phyloP scores from a whole-genome alignment of 73 alveolate species.

The Breviolum minutum region DNA sequence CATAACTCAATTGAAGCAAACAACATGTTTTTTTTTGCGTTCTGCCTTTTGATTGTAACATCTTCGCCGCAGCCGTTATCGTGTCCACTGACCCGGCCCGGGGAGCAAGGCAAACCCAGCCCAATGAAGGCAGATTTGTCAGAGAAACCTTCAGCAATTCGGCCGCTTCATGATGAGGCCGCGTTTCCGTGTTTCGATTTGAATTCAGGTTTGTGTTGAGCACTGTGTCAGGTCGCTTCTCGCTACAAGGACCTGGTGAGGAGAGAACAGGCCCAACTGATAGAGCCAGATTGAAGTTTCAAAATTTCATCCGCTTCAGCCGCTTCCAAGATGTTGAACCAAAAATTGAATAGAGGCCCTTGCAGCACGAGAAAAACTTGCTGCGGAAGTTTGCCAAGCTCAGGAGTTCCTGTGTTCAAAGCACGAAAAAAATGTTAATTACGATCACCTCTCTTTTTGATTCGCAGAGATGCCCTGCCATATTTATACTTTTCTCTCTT shows the following conservation, averaged over 20 bases:
- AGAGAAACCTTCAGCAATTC: constrained; percentile 32
- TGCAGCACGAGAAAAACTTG: constrained; percentile 55
- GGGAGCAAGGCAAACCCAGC: no score
- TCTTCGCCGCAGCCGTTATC: no score
- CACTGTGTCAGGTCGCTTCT: constrained; percentile 28
- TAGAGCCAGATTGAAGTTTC: no score
- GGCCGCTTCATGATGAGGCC: constrained; percentile 53
- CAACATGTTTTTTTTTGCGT: no score
- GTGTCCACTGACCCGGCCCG: no score
- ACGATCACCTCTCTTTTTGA: neutral
- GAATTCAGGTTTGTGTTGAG: neutral
- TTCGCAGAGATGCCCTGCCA: no score
- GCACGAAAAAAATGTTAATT: no score
- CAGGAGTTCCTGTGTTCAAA: constrained; percentile 3
- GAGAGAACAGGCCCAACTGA: constrained; percentile 36
- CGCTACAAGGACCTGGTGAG: constrained; percentile 79
- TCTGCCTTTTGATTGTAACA: no score
- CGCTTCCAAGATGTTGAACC: neutral
- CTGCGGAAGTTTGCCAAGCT: constrained; percentile 68
- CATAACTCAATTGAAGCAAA: no score
- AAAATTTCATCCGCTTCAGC: neutral
- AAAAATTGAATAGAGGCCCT: neutral
- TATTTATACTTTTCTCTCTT: neutral
- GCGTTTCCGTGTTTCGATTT: neutral
- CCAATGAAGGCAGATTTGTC: neutral